These are phyloP conservation scores for Tripidium arundinaceum DNA, from an alignment of 202 grass and related monocot species.

Conservation along the genomic window DNA sequence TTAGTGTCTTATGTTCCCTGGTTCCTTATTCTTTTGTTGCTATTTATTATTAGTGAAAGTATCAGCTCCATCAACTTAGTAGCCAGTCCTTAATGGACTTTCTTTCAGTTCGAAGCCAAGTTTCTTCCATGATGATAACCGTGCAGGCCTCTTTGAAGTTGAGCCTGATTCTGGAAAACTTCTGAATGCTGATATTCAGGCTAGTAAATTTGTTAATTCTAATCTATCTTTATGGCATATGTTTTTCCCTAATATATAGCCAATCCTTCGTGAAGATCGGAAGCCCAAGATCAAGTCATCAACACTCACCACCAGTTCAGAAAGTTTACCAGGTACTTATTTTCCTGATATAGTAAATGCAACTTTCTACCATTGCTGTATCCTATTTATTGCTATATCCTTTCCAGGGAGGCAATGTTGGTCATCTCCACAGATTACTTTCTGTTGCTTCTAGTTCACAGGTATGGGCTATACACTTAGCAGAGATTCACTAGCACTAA, in stretches of 20 bases:
- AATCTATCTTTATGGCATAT: slow-evolving; percentile 1
- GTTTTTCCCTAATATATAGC: slow-evolving; percentile 29
- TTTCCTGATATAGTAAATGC: background rate
- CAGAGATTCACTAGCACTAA: background rate
- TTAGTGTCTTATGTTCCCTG: slow-evolving; percentile 32
- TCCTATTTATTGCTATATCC: slow-evolving; percentile 12
- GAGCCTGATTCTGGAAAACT: slow-evolving; percentile 93
- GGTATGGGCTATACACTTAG: slow-evolving; percentile 48
- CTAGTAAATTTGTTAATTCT: slow-evolving; percentile 31
- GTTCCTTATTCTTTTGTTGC: slow-evolving; percentile 10
- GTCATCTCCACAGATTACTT: slow-evolving; percentile 87
- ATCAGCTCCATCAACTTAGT: slow-evolving; percentile 25
- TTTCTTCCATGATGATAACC: slow-evolving; percentile 98
- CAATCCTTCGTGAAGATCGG: slow-evolving; percentile 49
- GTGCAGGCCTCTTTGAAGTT: slow-evolving; percentile 84
- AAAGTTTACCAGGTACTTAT: slow-evolving; percentile 91
- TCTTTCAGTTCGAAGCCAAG: slow-evolving; percentile 79
- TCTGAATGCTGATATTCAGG: slow-evolving; percentile 97
- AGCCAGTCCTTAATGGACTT: slow-evolving; percentile 23
- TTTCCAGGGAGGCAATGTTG: slow-evolving; percentile 92
- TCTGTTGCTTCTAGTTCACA: slow-evolving; percentile 95
- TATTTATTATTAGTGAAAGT: slow-evolving; percentile 17
- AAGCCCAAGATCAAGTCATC: slow-evolving; percentile 56
- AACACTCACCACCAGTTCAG: slow-evolving; percentile 36
- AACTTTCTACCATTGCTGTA: background rate